These are phyloP conservation scores for Cochliopodium minus DNA, from an alignment of 208 protist genomes.

Conservation along the genomic window DNA sequence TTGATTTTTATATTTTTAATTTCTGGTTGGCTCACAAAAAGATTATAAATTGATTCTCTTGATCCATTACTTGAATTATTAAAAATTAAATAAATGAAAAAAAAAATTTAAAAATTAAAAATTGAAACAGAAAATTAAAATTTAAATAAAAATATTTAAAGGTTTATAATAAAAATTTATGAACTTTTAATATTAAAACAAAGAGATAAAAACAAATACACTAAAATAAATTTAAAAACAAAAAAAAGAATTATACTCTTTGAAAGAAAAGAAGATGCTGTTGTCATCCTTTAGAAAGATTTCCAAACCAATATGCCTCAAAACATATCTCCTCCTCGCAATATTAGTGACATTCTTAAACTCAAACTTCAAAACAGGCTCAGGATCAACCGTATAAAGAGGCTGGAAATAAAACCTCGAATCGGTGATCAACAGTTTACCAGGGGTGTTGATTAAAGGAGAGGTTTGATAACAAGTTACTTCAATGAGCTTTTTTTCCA, in stretches of 20 bases:
- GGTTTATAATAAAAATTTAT: no score
- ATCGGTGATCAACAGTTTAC: slow-evolving; percentile 20
- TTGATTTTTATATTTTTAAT: background rate
- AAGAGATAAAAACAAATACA: no score
- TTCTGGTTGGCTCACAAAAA: background rate
- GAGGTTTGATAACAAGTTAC: slow-evolving; percentile 2
- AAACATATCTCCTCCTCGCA: background rate
- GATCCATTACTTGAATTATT: slow-evolving; percentile 9
- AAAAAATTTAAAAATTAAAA: no score
- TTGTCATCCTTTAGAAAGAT: background rate
- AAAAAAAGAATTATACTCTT: no score
- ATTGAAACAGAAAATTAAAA: no score
- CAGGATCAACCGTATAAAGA: slow-evolving; percentile 33
- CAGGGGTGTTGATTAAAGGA: slow-evolving; percentile 18
- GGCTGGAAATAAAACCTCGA: slow-evolving; percentile 36
- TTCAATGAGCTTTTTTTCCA: slow-evolving; percentile 12
- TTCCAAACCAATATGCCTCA: slow-evolving; percentile 12
- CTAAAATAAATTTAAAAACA: no score
- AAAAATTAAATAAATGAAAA: slow-evolving; percentile 9
- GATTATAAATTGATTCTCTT: background rate
- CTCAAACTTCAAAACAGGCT: slow-evolving; percentile 32
- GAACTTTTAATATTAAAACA: no score
- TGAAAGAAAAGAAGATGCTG: background rate
- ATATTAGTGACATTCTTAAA: slow-evolving; percentile 12
- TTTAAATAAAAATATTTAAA: no score